Percentiles rank a stretch among this genome's conserved stretches.
phyloP scores from a whole-genome alignment of 2,329 filamentous ascomycete species.

The Alternaria viburni region DNA sequence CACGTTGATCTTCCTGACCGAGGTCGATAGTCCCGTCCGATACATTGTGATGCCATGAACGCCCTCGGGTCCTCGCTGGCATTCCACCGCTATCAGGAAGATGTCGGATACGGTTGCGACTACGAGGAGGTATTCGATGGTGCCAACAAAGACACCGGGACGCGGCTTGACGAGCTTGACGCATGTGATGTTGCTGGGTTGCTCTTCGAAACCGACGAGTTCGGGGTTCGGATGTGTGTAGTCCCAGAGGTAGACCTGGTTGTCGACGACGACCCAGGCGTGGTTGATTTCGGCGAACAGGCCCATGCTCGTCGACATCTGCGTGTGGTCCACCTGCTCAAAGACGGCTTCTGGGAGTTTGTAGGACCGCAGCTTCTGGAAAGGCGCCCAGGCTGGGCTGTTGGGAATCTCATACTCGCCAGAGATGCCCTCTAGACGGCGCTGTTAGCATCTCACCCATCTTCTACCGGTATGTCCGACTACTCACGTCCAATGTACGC shows the following conservation, averaged over 20 bases:
- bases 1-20: slow-evolving; percentile 77
- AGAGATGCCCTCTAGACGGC: slow-evolving; percentile 75
- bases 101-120: slow-evolving; percentile 87
- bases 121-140: slow-evolving; percentile 86
- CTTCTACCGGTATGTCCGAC: neutral
- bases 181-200: slow-evolving; percentile 85
- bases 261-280: slow-evolving; percentile 95
- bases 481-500: slow-evolving; percentile 83
- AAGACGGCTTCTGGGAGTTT: slow-evolving; percentile 91
- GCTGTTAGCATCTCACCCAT: slow-evolving; percentile 36
- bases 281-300: slow-evolving; percentile 94
- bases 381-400: slow-evolving; percentile 79
- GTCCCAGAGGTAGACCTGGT: slow-evolving; percentile 96
- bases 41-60: slow-evolving; percentile 79
- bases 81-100: slow-evolving; percentile 81
- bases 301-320: slow-evolving; percentile 92
- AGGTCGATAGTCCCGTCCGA: slow-evolving; percentile 83
- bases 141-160: slow-evolving; percentile 81
- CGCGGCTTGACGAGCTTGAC: slow-evolving; percentile 87
- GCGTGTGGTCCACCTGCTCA: slow-evolving; percentile 86
- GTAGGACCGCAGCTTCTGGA: slow-evolving; percentile 85
- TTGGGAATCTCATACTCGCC: slow-evolving; percentile 85
- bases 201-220: slow-evolving; percentile 89
- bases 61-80: slow-evolving; percentile 68
- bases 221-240: slow-evolving; percentile 93